Evolutionary conservation across 331 rosid genomes (phyloP), one percentile per base, ranked within the genome.

Genomic region (Quercus phellos): DNA sequence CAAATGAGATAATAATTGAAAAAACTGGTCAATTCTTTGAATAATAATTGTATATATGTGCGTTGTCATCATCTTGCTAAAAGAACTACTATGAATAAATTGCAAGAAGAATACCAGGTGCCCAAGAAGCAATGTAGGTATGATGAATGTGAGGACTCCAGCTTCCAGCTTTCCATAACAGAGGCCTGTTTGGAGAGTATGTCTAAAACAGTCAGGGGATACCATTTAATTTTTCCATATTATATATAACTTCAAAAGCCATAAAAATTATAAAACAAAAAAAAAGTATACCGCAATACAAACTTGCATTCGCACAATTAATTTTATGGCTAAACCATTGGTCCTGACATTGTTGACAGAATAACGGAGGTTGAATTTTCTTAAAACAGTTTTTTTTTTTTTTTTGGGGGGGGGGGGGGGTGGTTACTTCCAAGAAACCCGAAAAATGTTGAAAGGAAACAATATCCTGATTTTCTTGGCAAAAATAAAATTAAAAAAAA

Each of bases 91-190:
- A 5, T 46, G 72, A 75, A 46, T 43, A 63, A 73, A 51, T 56
- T 56, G 72, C 32, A 46, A 78, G 70, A 78, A 81, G 70, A 59
- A 55, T 90, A 94, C 97, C 97, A 94, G 82, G 83, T 94, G 97
- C 9, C 98, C 97, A 17, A 94, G 97, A 79, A 92, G 97, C 71
- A 89, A 27, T 5, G 70, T 66, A 17, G 99, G 98, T 64, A 92
- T 90, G 42, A 89, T 80, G 77, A 92, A 86, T 3, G 93, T 92
- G 71, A 94, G 94, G 73, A 90, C 6, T 82, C 95, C 97, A 61
- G 97, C 99, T 90, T 94, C 97, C 38, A 89, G 89, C 87, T 94
- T 92, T 51, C 95, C 99, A 63, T 92, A 94, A 88, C 97, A 94
- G 21, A 94, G 89, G 82, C 98, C 98, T 92, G 89, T 79, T 82